Conservation (phyloP, 306 rosid species). For the Pyrus communis region DNA sequence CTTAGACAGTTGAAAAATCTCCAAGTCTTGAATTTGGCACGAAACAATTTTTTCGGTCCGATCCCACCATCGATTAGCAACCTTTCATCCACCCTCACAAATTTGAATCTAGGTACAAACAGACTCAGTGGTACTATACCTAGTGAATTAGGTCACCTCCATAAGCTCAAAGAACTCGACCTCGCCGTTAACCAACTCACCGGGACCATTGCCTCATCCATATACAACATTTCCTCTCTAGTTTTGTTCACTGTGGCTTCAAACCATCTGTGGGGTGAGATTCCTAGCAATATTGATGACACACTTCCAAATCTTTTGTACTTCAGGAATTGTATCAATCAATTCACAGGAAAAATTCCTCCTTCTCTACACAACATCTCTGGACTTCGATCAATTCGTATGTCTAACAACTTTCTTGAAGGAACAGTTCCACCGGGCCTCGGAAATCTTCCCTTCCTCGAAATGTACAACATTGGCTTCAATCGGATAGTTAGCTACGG, state of each 20-base stretch:
- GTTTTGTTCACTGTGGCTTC: constrained; percentile 42
- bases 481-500: constrained; percentile 44
- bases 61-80: constrained; percentile 47
- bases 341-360: constrained; percentile 58
- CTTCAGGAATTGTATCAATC: constrained; percentile 50
- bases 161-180: constrained; percentile 42
- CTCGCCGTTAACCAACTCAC: constrained; percentile 43
- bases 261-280: constrained; percentile 61
- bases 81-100: constrained; percentile 41
- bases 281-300: constrained; percentile 44
- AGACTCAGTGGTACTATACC: constrained; percentile 47
- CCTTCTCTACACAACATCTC: constrained; percentile 63
- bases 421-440: constrained; percentile 69
- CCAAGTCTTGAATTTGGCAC: constrained; percentile 38
- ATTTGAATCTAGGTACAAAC: constrained; percentile 50
- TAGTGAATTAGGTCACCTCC: constrained; percentile 35
- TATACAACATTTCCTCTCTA: constrained; percentile 58
- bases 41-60: constrained; percentile 38
- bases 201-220: constrained; percentile 42
- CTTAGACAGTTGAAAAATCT: constrained; percentile 13
- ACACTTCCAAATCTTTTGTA: constrained; percentile 47
- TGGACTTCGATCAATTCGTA: constrained; percentile 36
- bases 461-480: constrained; percentile 49
- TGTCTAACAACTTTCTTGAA: constrained; percentile 43
- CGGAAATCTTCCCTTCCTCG: constrained; percentile 50